phyloP scores from a whole-genome alignment of 1,284 basidiomycete genomes.

The Apiotrichum sp. region DNA sequence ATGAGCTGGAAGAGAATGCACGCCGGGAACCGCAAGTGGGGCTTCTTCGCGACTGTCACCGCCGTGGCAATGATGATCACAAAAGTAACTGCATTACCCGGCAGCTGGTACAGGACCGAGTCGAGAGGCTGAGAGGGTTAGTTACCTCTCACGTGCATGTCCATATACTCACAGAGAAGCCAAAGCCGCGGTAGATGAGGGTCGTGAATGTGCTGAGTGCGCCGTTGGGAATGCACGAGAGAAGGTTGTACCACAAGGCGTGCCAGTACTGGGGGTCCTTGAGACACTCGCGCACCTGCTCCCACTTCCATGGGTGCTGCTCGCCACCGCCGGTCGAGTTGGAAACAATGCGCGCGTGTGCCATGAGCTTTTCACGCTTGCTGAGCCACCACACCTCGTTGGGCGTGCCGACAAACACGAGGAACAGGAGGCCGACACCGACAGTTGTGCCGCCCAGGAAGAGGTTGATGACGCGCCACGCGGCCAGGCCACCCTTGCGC shows the following conservation, averaged over 20 bases:
- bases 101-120: slow-evolving; percentile 19
- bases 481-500: slow-evolving; percentile 19
- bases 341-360: slow-evolving; percentile 23
- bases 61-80: slow-evolving; percentile 8
- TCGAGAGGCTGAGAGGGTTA: background rate
- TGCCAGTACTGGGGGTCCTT: slow-evolving; percentile 21
- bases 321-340: slow-evolving; percentile 17
- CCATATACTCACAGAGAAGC: slow-evolving; percentile 20
- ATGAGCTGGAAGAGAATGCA: slow-evolving; percentile 17
- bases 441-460: slow-evolving; percentile 33
- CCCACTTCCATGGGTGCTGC: slow-evolving; percentile 24
- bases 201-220: slow-evolving; percentile 19
- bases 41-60: slow-evolving; percentile 11
- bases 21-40: slow-evolving; percentile 18
- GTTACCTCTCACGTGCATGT: too few relatives aligned
- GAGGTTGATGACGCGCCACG: slow-evolving; percentile 33
- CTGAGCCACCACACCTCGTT: slow-evolving; percentile 27
- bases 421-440: slow-evolving; percentile 21
- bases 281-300: slow-evolving; percentile 24
- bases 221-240: slow-evolving; percentile 5
- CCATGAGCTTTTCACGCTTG: slow-evolving; percentile 27
- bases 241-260: slow-evolving; percentile 21
- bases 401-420: slow-evolving; percentile 27
- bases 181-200: slow-evolving; percentile 22
- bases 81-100: slow-evolving; percentile 20